Evolutionary conservation across 495 filamentous ascomycete species (phyloP).

Genomic region (Tirmania nivea): DNA sequence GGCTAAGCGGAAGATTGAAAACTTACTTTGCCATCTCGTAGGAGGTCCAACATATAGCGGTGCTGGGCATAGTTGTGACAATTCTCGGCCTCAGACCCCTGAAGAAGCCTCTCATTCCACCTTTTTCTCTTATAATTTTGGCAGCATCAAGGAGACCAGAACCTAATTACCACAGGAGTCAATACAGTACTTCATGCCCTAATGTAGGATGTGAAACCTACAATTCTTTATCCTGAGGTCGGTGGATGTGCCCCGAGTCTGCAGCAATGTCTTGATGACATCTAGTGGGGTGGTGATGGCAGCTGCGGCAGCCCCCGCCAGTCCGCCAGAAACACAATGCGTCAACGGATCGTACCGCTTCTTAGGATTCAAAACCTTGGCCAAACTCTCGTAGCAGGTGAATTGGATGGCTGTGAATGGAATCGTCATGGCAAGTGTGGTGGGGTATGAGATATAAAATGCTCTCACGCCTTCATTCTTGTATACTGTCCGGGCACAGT

Average conservation of each 20-base stretch:
- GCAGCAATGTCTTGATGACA: conserved; percentile 90
- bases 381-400: conserved; percentile 89
- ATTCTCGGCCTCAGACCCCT: conserved; percentile 79
- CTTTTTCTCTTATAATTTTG: conserved; percentile 57
- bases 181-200: background rate
- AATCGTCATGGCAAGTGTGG: conserved; percentile 94
- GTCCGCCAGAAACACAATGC: conserved; percentile 74
- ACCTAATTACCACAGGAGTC: conserved; percentile 22
- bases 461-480: conserved; percentile 66
- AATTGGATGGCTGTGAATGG: conserved; percentile 95
- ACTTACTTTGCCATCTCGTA: conserved; percentile 52
- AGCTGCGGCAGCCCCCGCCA: conserved; percentile 83
- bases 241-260: conserved; percentile 64
- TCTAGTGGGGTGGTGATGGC: conserved; percentile 89
- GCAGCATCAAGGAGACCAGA: conserved; percentile 66
- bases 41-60: conserved; percentile 89
- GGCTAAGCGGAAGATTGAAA: background rate
- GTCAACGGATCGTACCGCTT: conserved; percentile 75
- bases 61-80: conserved; percentile 93
- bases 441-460: conserved; percentile 98
- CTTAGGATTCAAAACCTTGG: conserved; percentile 70
- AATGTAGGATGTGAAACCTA: background rate
- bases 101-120: conserved; percentile 74
- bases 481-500: conserved; percentile 77
- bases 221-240: conserved; percentile 60